Evolutionary conservation across 2,329 filamentous ascomycete species (phyloP).

Genomic region (Gaeumannomyces sp.): DNA sequence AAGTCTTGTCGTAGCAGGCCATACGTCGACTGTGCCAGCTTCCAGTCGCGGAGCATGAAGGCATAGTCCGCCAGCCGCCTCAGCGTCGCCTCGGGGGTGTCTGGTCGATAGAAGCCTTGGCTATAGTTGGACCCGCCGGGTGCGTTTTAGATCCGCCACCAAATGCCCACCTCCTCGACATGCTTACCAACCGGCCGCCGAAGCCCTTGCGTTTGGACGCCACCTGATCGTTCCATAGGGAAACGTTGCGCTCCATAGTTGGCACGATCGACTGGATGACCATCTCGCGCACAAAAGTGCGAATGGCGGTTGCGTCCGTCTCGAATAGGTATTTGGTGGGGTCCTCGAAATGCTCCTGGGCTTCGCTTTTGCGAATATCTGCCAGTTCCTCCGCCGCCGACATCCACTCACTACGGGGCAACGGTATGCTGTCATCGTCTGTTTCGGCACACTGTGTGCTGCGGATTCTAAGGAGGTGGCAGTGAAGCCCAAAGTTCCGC

Average conservation of each 20-base stretch:
- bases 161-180: conserved; percentile 89
- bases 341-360: conserved; percentile 28
- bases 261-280: conserved; percentile 92
- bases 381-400: conserved; percentile 78
- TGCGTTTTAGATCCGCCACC: conserved; percentile 49
- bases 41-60: conserved; percentile 96
- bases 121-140: conserved; percentile 62
- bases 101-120: conserved; percentile 72
- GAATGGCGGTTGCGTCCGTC: conserved; percentile 82
- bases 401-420: conserved; percentile 83
- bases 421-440: conserved; percentile 80
- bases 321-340: conserved; percentile 79
- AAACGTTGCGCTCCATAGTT: conserved; percentile 88
- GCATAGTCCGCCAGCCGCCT: conserved; percentile 90
- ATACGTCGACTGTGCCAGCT: conserved; percentile 84
- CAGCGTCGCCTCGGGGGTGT: conserved; percentile 83
- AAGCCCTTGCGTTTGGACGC: conserved; percentile 84
- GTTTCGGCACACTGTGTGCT: conserved; percentile 80
- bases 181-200: conserved; percentile 86
- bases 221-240: conserved; percentile 95
- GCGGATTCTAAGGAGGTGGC: conserved; percentile 80
- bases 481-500: conserved; percentile 92
- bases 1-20: conserved; percentile 86
- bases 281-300: conserved; percentile 87
- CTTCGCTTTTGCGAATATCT: conserved; percentile 58